A percentile compares a stretch with the other conserved stretches of the same genome.
These are phyloP conservation scores for Metarhizium anisopliae DNA, from an alignment of 2,329 filamentous ascomycete genomes.

Conservation along the genomic window DNA sequence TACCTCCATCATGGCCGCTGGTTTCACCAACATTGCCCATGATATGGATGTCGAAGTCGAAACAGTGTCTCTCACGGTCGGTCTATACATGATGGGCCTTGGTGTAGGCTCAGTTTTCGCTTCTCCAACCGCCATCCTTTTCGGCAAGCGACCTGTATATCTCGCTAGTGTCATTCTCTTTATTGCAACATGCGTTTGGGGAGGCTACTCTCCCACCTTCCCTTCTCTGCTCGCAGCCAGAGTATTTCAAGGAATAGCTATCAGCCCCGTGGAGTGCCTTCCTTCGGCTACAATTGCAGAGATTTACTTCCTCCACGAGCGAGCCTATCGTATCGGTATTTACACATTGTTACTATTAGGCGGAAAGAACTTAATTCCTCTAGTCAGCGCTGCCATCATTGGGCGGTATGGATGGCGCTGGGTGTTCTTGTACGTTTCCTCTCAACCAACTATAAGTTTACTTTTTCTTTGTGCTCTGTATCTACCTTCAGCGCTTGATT, in stretches of 20 bases:
- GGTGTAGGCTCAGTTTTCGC: conserved; percentile 76
- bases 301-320: conserved; percentile 92
- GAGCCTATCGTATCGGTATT: conserved; percentile 85
- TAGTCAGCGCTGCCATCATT: conserved; percentile 81
- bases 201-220: conserved; percentile 74
- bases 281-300: conserved; percentile 92
- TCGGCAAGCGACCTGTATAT: conserved; percentile 85
- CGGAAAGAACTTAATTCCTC: conserved; percentile 82
- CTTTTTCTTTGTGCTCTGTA: neutral
- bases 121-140: conserved; percentile 86
- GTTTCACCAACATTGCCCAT: conserved; percentile 71
- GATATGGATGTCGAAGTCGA: conserved; percentile 58
- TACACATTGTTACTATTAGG: conserved; percentile 84
- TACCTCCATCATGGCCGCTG: conserved; percentile 82
- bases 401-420: conserved; percentile 73
- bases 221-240: conserved; percentile 70
- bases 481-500: neutral
- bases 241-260: conserved; percentile 78
- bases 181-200: conserved; percentile 70
- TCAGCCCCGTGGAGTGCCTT: conserved; percentile 85
- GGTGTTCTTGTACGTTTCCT: conserved; percentile 65
- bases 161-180: conserved; percentile 71
- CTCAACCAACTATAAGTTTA: neutral
- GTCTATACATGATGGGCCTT: conserved; percentile 88
- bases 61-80: conserved; percentile 76